Percentiles rank a stretch among this genome's conserved stretches.
phyloP scores from a whole-genome alignment of 192 early-diverging fungal species.

The Funneliformis mosseae region DNA sequence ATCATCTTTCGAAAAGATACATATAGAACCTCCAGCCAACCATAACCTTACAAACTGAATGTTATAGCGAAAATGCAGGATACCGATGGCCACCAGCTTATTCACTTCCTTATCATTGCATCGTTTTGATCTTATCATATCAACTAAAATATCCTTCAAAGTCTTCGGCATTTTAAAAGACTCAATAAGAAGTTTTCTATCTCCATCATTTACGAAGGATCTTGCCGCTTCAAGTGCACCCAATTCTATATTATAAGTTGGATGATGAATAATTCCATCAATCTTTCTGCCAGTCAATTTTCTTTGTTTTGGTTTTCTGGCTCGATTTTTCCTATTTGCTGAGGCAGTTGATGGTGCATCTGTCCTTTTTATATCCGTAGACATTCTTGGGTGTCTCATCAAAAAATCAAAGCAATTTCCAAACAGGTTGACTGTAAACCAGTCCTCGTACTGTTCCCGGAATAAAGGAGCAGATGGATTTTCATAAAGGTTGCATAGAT shows the following conservation, averaged over 20 bases:
- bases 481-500: conserved; percentile 26
- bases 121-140: conserved; percentile 23
- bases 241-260: conserved; percentile 22
- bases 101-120: conserved; percentile 11
- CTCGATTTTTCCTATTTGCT: conserved; percentile 23
- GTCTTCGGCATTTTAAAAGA: conserved; percentile 27
- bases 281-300: conserved; percentile 24
- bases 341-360: conserved; percentile 29
- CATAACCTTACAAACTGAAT: conserved; percentile 24
- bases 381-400: conserved; percentile 28
- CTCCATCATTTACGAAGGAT: conserved; percentile 16
- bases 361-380: conserved; percentile 28
- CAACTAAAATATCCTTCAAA: conserved; percentile 26
- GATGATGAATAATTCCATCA: conserved; percentile 28
- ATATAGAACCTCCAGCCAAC: conserved; percentile 8
- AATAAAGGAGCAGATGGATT: background rate
- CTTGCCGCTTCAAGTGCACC: conserved; percentile 18
- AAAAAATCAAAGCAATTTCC: conserved; percentile 24
- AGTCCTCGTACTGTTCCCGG: conserved; percentile 16
- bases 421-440: conserved; percentile 28
- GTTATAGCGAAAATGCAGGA: conserved; percentile 23
- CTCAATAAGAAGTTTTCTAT: conserved; percentile 8
- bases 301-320: conserved; percentile 19
- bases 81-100: conserved; percentile 4
- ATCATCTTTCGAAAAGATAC: conserved; percentile 23